Conservation (phyloP, 768 basidiomycete genomes). For the Mycena crocata region DNA sequence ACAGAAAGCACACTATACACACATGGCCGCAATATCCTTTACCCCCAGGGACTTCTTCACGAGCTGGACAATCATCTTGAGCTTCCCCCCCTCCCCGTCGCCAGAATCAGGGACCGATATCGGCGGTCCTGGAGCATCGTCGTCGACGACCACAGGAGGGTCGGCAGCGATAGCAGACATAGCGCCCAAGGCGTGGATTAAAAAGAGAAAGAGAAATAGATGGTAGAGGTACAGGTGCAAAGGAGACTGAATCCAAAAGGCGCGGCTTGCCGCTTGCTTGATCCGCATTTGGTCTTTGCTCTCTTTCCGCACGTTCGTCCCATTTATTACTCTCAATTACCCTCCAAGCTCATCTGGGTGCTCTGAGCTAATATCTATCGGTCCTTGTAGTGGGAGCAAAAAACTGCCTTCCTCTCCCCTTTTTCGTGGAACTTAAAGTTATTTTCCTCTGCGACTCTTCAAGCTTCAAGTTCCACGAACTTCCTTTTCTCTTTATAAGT, state of each 20-base stretch:
- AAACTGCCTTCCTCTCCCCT: no score
- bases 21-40: conserved; percentile 96
- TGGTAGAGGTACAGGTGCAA: conserved; percentile 6
- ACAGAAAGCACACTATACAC: conserved; percentile 43
- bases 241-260: no score
- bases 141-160: conserved; percentile 45
- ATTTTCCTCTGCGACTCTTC: no score
- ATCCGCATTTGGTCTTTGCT: conserved; percentile 23
- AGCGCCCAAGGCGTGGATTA: not conserved
- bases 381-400: no score
- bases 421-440: no score
- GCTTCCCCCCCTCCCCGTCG: conserved; percentile 90
- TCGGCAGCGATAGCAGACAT: conserved; percentile 18
- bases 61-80: conserved; percentile 93
- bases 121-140: conserved; percentile 65
- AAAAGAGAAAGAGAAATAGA: not conserved
- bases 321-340: not conserved
- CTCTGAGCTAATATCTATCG: no score
- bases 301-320: conserved; percentile 22
- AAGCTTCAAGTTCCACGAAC: no score
- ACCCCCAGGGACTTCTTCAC: conserved; percentile 93
- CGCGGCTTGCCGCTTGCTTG: not conserved
- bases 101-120: conserved; percentile 77
- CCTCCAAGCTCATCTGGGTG: not conserved
- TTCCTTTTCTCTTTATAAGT: no score